Evolutionary conservation across 2,329 filamentous ascomycete genomes (phyloP), one percentile per base, ranked within the genome.

Genomic region (Fusarium coicis): DNA sequence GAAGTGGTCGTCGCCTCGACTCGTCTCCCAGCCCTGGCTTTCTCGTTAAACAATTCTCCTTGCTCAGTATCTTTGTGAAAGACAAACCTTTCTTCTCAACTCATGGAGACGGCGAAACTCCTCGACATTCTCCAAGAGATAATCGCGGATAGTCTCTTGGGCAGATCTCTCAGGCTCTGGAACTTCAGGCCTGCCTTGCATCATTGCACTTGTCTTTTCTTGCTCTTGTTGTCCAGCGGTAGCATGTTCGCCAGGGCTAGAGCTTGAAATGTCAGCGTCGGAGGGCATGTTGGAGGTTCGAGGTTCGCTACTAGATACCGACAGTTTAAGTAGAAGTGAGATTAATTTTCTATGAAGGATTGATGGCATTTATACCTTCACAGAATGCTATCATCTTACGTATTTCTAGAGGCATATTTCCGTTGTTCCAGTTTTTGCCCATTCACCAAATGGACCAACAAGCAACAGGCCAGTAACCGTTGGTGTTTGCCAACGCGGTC

Each of bases 11-110:
- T 89, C 85, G 2, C 83, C 86, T 42, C 78, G 70, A 2, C 81
- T 74, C 56, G 81, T 87, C 2, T 82, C 74, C 84, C 85, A 86
- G 26, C 85, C 84, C 86, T 87, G 32, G 47, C 2, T 4, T 11
- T 14, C 28, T 40, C 16, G 30, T 23, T 43, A 14, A 54, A 14
- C 5, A 3, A 36, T 11, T 44, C 2, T 19, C n/a, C 2, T n/a
- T 14, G 2, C 28, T 21, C 32, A 5, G 23, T 8, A n/a, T 16
- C 19, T 30, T 34, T 53, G 5, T 2, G 5, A 15, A n/a, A 36
- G 10, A 11, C 28, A 10, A n/a, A 52, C 73, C 67, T 70, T 75
- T 21, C 23, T 61, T 30, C 61, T 62, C 19, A 75, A 10, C 16
- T 57, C 53, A 19, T 58, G 28, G 7, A 74, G 44, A 21, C 50